phyloP scores from a whole-genome alignment of 2,329 filamentous ascomycete genomes.

The Thelonectria rubi region DNA sequence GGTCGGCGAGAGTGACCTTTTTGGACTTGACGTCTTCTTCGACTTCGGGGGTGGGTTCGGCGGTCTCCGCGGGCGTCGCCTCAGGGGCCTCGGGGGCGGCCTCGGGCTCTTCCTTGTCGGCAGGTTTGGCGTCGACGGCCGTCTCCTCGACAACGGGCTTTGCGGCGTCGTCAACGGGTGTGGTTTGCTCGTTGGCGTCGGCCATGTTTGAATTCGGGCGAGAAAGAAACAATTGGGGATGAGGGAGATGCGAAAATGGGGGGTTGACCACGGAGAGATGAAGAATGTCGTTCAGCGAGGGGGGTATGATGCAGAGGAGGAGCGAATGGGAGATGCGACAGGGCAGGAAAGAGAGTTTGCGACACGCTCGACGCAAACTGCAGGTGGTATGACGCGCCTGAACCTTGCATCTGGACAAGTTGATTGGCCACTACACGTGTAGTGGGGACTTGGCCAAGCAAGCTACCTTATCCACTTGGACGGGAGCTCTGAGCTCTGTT shows the following conservation, averaged over 20 bases:
- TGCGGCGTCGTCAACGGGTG: slow-evolving; percentile 32
- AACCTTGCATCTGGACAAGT: slow-evolving; percentile 11
- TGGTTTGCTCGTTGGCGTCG: slow-evolving; percentile 43
- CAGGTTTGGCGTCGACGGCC: slow-evolving; percentile 22
- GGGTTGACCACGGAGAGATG: neutral
- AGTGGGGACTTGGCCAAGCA: slow-evolving; percentile 5
- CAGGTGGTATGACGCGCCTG: slow-evolving; percentile 37
- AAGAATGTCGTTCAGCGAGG: slow-evolving; percentile 1
- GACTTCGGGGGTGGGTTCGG: slow-evolving; percentile 29
- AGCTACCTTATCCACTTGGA: neutral
- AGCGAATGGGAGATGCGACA: slow-evolving; percentile 10
- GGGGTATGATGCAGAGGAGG: slow-evolving; percentile 6
- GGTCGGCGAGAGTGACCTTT: slow-evolving; percentile 76
- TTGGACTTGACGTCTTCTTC: slow-evolving; percentile 59
- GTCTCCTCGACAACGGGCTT: slow-evolving; percentile 29
- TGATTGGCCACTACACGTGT: slow-evolving; percentile 30
- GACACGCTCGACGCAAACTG: slow-evolving; percentile 32
- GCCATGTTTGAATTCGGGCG: slow-evolving; percentile 38
- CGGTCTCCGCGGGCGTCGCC: slow-evolving; percentile 26
- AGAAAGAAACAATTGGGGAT: slow-evolving; percentile 8
- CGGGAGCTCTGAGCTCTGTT: neutral
- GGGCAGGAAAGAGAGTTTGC: slow-evolving; percentile 32
- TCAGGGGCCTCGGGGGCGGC: slow-evolving; percentile 33
- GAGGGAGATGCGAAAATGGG: neutral
- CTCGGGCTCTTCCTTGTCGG: slow-evolving; percentile 28